Evolutionary conservation across 2,329 filamentous ascomycete species (phyloP), one percentile per base, ranked within the genome.

Genomic region (Phyllosticta paracitricarpa): DNA sequence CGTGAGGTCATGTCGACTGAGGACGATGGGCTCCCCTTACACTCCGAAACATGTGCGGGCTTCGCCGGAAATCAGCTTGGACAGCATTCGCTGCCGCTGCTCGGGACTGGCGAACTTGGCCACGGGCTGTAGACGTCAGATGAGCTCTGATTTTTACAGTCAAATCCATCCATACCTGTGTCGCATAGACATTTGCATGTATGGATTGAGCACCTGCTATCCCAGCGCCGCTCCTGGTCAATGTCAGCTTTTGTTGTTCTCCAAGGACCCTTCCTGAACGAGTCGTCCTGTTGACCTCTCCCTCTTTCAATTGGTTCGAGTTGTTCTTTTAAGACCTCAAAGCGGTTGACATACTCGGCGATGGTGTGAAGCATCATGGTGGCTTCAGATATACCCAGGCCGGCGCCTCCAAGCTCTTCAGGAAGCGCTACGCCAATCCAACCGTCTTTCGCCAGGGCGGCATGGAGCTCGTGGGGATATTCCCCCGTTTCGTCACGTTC

Each of bases 281-380:
- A n/a, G 7, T n/a, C 5, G 3, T 17, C n/a, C 19, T 14, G 6
- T n/a, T 10, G 17, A 17, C 17, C 2, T 48, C 17, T 17, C 14
- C n/a, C 12, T 17, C 4, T 48, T 14, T 4, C 1, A n/a, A 4
- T 48, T 48, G 35, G 5, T 48, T 40, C 19, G 48, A 12, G 8
- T 40, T 58, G 58, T 48, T 17, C n/a, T 3, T 48, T n/a, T 24
- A 12, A 40, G 22, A 56, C 35, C 12, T 35, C 19, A n/a, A 10
- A 14, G 7, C 6, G 19, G 48, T 26, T n/a, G 14, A 58, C 69
- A 17, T 66, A 86, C 75, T 91, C 87, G 0, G 87, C 78, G 61
- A 92, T 89, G 2, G 89, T 89, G 68, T 95, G 89, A 79, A 94
- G 82, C 89, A 94, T 93, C 82, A 93, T 89, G 0, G 87, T 89